phyloP scores from a whole-genome alignment of 768 basidiomycete species.

The Leucocoprinus leucothites region DNA sequence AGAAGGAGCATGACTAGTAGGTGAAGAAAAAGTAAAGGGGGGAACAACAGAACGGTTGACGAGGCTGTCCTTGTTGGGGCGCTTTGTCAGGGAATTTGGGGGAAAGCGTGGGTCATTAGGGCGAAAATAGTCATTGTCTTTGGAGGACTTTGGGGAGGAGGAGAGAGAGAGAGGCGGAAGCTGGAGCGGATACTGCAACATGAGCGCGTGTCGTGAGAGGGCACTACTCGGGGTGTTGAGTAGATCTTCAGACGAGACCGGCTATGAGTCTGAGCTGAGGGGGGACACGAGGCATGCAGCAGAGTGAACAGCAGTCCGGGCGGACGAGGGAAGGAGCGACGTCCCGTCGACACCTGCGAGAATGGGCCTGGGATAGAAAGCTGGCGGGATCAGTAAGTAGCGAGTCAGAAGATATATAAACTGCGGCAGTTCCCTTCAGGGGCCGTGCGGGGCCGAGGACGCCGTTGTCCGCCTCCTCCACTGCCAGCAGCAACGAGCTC shows the following conservation, averaged over 20 bases:
- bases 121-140: slow-evolving; percentile 36
- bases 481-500: too few species aligned
- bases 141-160: slow-evolving; percentile 29
- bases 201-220: slow-evolving; percentile 31
- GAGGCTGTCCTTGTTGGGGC: slow-evolving; percentile 35
- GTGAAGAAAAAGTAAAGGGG: slow-evolving; percentile 23
- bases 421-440: background rate
- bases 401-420: too few species aligned
- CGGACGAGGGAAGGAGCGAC: slow-evolving; percentile 17
- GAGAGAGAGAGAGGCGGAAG: slow-evolving; percentile 38
- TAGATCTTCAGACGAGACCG: slow-evolving; percentile 59
- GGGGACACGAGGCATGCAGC: slow-evolving; percentile 33
- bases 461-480: too few species aligned
- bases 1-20: slow-evolving; percentile 30
- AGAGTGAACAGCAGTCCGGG: slow-evolving; percentile 5
- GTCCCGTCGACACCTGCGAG: slow-evolving; percentile 23
- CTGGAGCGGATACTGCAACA: slow-evolving; percentile 59
- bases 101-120: slow-evolving; percentile 36
- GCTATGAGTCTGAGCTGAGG: slow-evolving; percentile 46
- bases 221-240: slow-evolving; percentile 18
- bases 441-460: background rate
- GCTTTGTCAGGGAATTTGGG: slow-evolving; percentile 29
- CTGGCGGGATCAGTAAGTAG: too few species aligned
- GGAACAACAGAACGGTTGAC: slow-evolving; percentile 25
- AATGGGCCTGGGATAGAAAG: slow-evolving; percentile 22